phyloP scores from a whole-genome alignment of 306 rosid genomes.

The Fragaria vesca region DNA sequence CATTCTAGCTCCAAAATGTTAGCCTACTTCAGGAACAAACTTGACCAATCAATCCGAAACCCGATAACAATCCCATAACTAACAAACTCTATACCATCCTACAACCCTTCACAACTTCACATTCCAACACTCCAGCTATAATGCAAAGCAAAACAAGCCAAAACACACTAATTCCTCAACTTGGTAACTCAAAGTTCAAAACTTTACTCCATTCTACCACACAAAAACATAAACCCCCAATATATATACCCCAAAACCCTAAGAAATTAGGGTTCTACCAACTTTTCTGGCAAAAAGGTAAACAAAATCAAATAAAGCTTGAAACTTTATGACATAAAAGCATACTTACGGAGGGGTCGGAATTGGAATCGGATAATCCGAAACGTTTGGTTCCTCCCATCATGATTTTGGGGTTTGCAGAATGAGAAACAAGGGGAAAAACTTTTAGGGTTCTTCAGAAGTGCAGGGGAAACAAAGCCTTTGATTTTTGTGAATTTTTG shows the following conservation, averaged over 20 bases:
- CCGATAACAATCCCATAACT: neutral
- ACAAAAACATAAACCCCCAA: neutral
- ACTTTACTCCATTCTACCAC: neutral
- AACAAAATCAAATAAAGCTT: neutral
- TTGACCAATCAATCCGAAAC: neutral
- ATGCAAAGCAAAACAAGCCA: neutral
- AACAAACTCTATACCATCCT: neutral
- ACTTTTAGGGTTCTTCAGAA: slow-evolving; percentile 23
- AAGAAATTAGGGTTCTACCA: neutral
- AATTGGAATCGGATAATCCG: slow-evolving; percentile 52
- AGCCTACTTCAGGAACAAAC: neutral
- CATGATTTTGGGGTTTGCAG: slow-evolving; percentile 19
- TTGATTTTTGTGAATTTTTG: neutral
- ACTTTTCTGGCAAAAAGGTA: neutral
- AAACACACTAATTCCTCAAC: neutral
- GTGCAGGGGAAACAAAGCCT: slow-evolving; percentile 7
- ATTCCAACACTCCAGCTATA: neutral
- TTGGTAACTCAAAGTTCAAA: slow-evolving; percentile 9
- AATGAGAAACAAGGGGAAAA: too few relatives aligned
- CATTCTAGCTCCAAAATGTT: slow-evolving; percentile 2
- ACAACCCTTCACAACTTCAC: neutral
- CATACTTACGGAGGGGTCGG: slow-evolving; percentile 65
- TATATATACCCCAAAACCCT: neutral
- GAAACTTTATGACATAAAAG: neutral
- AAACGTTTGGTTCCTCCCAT: slow-evolving; percentile 80